Base-by-base conservation (phyloP, 768 basidiomycete species). In the Auricularia cornea region DNA sequence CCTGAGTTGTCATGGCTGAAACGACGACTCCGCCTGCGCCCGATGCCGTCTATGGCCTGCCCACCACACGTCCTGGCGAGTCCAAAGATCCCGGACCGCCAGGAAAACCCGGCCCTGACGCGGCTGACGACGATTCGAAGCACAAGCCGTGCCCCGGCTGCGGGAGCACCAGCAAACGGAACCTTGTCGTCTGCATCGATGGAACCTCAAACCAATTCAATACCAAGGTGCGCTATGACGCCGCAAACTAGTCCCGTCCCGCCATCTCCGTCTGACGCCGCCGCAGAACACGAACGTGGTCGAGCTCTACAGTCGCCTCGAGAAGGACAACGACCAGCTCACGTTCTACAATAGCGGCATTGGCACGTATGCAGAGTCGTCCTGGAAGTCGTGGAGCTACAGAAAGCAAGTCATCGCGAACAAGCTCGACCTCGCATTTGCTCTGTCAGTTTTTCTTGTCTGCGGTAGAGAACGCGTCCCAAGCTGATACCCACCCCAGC, bases 261-360 rank as follows among this genome's bases (percentile, higher is more conserved):
- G n/a, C n/a, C n/a, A n/a, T n/a, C n/a, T n/a, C n/a, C n/a, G n/a
- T n/a, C n/a, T n/a, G n/a, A n/a, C n/a, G n/a, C n/a, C n/a, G n/a
- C 18, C 5, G 18, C 16, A 80, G 79, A 78, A 79, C 60, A 77
- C 79, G 3, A 77, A 79, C 62, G 75, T 79, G 35, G 64, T 79
- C 60, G 78, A 79, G 52, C 68, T 79, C 10, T 77, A 77, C 60
- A 72, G 69, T 60, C 71, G 69, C n/a, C 68, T 79, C 44, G 66
- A 66, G 18, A 79, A 79, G 65, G 64, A 65, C 14, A 35, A 35
- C 35, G 14, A 14, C 8, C 35, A 35, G 35, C 14, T 6, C 35
- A 35, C 35, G 8, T 54, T 79, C 60, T 79, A 79, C 63, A 74
- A 73, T 60, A 79, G 78, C 59, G 78, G 78, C 5, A 74, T 79